A percentile compares a stretch with the other conserved stretches of the same genome.
Evolutionary conservation across 208 protist genomes (phyloP).

Genomic region (Strigomonas culicis): DNA sequence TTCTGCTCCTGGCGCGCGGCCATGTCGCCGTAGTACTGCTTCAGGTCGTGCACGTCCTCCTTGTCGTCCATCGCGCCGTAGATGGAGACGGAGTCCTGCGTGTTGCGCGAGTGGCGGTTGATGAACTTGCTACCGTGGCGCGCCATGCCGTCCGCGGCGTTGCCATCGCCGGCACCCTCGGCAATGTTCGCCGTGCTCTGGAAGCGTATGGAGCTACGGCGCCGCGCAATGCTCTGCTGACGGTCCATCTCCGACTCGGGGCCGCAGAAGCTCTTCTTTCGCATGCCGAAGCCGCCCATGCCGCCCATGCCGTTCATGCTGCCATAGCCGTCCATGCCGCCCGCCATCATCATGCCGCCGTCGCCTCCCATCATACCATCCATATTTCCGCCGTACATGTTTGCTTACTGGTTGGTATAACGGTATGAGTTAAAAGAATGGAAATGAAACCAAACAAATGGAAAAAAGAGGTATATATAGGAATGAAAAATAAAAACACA

Average conservation of each 20-base stretch:
- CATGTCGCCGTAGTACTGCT: conserved; percentile 72
- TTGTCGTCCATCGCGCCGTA: conserved; percentile 29
- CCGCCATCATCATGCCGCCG: neutral
- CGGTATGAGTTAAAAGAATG: neutral
- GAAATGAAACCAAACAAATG: conserved; percentile 1
- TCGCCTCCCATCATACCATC: conserved; percentile 4
- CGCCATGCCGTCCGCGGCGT: conserved; percentile 26
- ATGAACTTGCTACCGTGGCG: conserved; percentile 48
- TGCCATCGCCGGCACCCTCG: conserved; percentile 12
- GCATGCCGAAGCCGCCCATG: conserved; percentile 9
- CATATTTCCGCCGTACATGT: conserved; percentile 3
- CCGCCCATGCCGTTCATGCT: conserved; percentile 13
- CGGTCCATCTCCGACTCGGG: conserved; percentile 23
- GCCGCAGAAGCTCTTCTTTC: conserved; percentile 37
- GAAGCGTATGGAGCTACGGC: conserved; percentile 20
- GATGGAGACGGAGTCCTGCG: conserved; percentile 42
- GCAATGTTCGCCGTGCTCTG: conserved; percentile 5
- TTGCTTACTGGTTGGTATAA: conserved; percentile 10
- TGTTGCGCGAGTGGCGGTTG: conserved; percentile 36
- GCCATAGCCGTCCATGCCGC: conserved; percentile 17
- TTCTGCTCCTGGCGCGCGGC: conserved; percentile 33
- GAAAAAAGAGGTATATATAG: neutral
- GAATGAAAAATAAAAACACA: neutral
- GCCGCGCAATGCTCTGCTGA: conserved; percentile 21
- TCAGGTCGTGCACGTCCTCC: conserved; percentile 39